Evolutionary conservation across 1,284 basidiomycete species (phyloP).

Genomic region (Boletus mariae): DNA sequence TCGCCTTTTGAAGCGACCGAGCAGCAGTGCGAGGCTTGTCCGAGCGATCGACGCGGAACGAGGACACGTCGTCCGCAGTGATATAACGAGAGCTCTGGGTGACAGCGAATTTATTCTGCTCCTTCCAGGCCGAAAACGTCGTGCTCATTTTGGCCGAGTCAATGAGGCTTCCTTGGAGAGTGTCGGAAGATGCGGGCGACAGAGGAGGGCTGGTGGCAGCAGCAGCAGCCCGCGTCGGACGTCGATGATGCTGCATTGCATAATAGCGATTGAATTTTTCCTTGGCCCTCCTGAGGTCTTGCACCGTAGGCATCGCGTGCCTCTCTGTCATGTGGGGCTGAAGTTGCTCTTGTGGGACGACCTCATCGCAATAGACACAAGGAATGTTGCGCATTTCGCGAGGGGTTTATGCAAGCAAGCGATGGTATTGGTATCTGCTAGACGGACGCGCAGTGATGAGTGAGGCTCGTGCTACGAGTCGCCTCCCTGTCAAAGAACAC

Average conservation of each 20-base stretch:
- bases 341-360: conserved; percentile 7
- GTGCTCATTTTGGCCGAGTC: conserved; percentile 7
- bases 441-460: too few relatives aligned
- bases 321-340: conserved; percentile 9
- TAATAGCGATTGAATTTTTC: neutral
- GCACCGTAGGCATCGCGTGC: conserved; percentile 9
- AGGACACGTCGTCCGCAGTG: conserved; percentile 23
- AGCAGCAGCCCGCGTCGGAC: neutral
- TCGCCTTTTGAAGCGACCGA: conserved; percentile 21
- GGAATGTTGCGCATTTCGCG: conserved; percentile 9
- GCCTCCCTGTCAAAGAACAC: too few relatives aligned
- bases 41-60: conserved; percentile 25
- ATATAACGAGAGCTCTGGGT: conserved; percentile 7
- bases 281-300: conserved; percentile 10
- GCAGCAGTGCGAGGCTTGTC: conserved; percentile 21
- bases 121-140: conserved; percentile 22
- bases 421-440: neutral
- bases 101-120: conserved; percentile 7
- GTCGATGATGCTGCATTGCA: conserved; percentile 2
- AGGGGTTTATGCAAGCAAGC: neutral
- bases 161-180: neutral
- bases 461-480: too few relatives aligned
- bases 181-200: neutral
- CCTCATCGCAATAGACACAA: conserved; percentile 15
- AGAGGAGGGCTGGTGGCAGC: neutral